Conservation (phyloP, 768 basidiomycete species). For the Boletus edulis region DNA sequence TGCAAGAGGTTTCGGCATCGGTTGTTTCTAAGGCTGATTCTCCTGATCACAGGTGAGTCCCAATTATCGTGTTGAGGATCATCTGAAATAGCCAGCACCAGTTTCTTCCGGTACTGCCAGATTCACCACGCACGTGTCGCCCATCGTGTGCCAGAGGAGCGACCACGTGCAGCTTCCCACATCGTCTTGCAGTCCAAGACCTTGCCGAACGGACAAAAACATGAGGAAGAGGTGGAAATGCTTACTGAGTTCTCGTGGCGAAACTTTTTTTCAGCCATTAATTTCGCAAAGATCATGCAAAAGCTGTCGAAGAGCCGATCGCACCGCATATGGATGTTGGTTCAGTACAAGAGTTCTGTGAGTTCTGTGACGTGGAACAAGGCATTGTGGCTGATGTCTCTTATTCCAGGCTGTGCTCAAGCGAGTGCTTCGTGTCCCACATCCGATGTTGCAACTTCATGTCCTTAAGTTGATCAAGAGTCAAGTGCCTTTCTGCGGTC, state of each 20-base stretch:
- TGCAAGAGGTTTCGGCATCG: constrained; percentile 83
- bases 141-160: constrained; percentile 59
- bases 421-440: constrained; percentile 88
- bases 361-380: constrained; percentile 25
- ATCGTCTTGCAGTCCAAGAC: constrained; percentile 51
- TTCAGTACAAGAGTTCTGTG: constrained; percentile 98
- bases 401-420: constrained; percentile 83
- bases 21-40: constrained; percentile 89
- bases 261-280: constrained; percentile 96
- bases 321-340: constrained; percentile 92
- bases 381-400: constrained; percentile 16
- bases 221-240: constrained; percentile 88
- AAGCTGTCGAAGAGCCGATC: constrained; percentile 94
- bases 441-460: constrained; percentile 92
- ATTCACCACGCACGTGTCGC: constrained; percentile 69
- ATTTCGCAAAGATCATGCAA: constrained; percentile 97
- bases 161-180: constrained; percentile 60
- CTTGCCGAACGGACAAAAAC: constrained; percentile 70
- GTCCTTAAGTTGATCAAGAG: constrained; percentile 97
- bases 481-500: constrained; percentile 96
- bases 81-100: constrained; percentile 31
- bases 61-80: background rate
- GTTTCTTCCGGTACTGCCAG: constrained; percentile 96
- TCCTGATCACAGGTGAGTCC: constrained; percentile 74
- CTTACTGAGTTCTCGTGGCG: constrained; percentile 95